Evolutionary conservation across 805 yeast genomes (phyloP).

Genomic region (Scheffersomyces amazonensis): DNA sequence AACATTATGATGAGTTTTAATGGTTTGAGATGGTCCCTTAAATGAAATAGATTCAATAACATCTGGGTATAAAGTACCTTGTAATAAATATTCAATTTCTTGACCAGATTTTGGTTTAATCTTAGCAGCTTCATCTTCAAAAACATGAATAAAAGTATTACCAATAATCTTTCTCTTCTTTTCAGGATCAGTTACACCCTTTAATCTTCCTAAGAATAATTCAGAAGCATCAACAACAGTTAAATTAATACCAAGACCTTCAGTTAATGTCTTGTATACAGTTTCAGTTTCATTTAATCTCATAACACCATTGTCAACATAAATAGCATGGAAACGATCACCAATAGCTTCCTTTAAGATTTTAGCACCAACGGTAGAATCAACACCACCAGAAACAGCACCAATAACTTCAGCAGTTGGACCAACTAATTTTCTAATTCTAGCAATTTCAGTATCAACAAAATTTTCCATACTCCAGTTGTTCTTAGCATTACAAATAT

Average conservation of each 20-base stretch:
- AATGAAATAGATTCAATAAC: slow-evolving; percentile 97
- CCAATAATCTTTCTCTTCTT: slow-evolving; percentile 98
- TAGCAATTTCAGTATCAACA: slow-evolving; percentile 91
- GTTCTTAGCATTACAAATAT: slow-evolving; percentile 79
- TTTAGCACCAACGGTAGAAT: slow-evolving; percentile 98
- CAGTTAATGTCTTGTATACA: slow-evolving; percentile 86
- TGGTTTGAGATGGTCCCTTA: slow-evolving; percentile 99
- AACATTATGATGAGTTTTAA: slow-evolving; percentile 98
- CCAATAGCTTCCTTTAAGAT: slow-evolving; percentile 98
- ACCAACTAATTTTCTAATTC: slow-evolving; percentile 89
- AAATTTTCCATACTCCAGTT: slow-evolving; percentile 99
- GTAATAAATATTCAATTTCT: slow-evolving; percentile 88
- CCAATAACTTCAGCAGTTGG: slow-evolving; percentile 99
- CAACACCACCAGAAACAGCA: slow-evolving; percentile 99
- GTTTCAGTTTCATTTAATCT: slow-evolving; percentile 87
- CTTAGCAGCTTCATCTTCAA: slow-evolving; percentile 92
- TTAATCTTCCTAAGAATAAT: slow-evolving; percentile 78
- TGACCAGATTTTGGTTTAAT: slow-evolving; percentile 87
- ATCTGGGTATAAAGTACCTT: slow-evolving; percentile 97
- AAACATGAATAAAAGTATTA: slow-evolving; percentile 94
- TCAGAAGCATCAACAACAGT: slow-evolving; percentile 94
- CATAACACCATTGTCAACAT: slow-evolving; percentile 97
- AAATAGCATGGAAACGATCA: slow-evolving; percentile 96
- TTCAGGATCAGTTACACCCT: slow-evolving; percentile 97
- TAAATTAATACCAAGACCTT: slow-evolving; percentile 91